phyloP scores from a whole-genome alignment of 768 basidiomycete genomes.

The Termitomyces sp. region DNA sequence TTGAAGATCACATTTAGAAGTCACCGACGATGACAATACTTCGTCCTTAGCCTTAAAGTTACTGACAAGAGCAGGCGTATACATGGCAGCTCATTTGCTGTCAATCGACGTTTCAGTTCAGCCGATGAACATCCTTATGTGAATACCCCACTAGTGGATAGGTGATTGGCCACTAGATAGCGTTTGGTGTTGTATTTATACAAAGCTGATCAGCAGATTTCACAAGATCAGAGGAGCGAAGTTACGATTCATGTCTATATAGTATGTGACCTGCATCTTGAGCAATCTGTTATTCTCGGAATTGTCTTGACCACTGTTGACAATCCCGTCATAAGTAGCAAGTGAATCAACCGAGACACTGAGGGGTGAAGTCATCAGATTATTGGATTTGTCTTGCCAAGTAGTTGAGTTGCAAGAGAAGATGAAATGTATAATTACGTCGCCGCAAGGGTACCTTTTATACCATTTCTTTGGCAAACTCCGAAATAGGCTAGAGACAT shows the following conservation, averaged over 20 bases:
- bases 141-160: conserved; percentile 14
- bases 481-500: no score
- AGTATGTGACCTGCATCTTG: conserved; percentile 15
- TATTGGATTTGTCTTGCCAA: background rate
- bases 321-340: conserved; percentile 11
- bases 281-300: conserved; percentile 9
- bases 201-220: conserved; percentile 17
- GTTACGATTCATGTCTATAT: background rate
- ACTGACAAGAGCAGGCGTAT: conserved; percentile 26
- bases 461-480: background rate
- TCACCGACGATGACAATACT: conserved; percentile 18
- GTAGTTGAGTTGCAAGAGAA: background rate
- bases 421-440: background rate
- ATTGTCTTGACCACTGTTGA: conserved; percentile 7
- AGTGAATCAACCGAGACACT: conserved; percentile 13
- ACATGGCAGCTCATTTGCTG: conserved; percentile 32
- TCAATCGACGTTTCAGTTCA: background rate
- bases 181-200: conserved; percentile 19
- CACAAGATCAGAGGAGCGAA: background rate
- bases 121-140: background rate
- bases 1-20: conserved; percentile 30
- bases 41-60: conserved; percentile 21
- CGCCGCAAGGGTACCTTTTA: background rate
- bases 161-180: conserved; percentile 10
- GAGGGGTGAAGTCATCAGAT: conserved; percentile 6